Percentiles rank a stretch among this genome's conserved stretches.
Evolutionary conservation across 2,329 filamentous ascomycete species (phyloP).

Genomic region (Beauveria medogensis): DNA sequence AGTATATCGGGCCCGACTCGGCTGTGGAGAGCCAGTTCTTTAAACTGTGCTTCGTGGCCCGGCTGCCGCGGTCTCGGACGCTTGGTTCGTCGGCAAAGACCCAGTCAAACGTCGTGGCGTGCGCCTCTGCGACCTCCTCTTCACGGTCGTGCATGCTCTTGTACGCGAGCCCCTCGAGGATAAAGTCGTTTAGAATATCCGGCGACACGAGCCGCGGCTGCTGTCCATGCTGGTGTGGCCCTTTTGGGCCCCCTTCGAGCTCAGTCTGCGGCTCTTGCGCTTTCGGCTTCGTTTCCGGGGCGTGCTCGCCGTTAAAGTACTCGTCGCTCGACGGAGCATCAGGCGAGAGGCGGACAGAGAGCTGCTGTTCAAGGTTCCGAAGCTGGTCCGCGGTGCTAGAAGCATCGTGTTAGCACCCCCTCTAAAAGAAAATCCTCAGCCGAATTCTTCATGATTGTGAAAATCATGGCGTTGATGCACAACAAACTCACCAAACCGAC

Average conservation of each 20-base stretch:
- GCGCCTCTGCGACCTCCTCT: constrained; percentile 22
- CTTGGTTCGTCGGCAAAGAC: constrained; percentile 20
- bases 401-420: neutral
- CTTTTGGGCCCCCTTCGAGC: neutral
- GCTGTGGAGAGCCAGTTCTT: constrained; percentile 20
- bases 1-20: constrained; percentile 21
- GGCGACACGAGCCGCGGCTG: constrained; percentile 12
- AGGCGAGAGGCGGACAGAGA: neutral
- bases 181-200: constrained; percentile 22
- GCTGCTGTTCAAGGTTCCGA: neutral
- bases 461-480: neutral
- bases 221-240: neutral
- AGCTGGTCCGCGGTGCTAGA: neutral
- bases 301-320: neutral
- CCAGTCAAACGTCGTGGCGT: constrained; percentile 29
- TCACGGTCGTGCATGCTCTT: constrained; percentile 25
- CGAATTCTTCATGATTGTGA: neutral
- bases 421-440: neutral
- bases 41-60: constrained; percentile 15
- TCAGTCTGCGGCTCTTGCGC: neutral
- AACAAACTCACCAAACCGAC: neutral
- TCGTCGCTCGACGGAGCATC: neutral
- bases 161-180: constrained; percentile 24
- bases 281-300: neutral
- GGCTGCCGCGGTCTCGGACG: neutral